Evolutionary conservation across 108 stramenopile species (phyloP), one percentile per base, ranked within the genome.

Genomic region (Nitzschia putrida): DNA sequence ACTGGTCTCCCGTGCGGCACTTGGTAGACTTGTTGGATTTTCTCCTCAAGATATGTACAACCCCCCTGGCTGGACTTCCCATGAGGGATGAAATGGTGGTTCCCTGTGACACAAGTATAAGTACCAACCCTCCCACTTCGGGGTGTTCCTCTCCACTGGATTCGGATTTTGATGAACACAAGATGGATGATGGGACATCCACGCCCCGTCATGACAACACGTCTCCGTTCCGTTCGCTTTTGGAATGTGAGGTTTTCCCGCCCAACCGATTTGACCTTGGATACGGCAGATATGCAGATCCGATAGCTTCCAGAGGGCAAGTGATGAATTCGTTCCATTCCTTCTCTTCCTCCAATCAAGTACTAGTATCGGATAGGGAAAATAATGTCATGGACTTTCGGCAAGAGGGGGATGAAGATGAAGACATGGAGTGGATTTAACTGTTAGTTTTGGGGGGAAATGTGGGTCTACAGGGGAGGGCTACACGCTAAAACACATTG

Each of bases 21-120:
- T 67, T 88, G 52, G 80, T 81, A 53, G 83, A 88, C 49, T 73
- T 88, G 52, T 24, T 88, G 18, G 76, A 82, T 22, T 85, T 88
- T 73, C 20, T 73, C n/a, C 26, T 73, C 16, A 41, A 45, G n/a
- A 37, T 23, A 0, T 44, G 47, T 13, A 39, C 53, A 34, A 34
- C 29, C 1, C 29, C 29, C 29, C 29, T 34, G 4, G 29, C 29
- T 3, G 29, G 29, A 1, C 29, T 34, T 4, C 29, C 29, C 29
- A 34, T 34, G 29, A 1, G 29, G 29, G 29, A 34, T 34, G 29
- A 34, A 34, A 1, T 1, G 4, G 29, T 34, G 3, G 29, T 34
- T 34, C 29, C 29, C 3, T 34, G 29, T 4, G 29, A 34, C 29
- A 34, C 47, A 18, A 41, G 29, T 24, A 39, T 24, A 56, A 22